phyloP scores from a whole-genome alignment of 108 stramenopile genomes.

The Skeletonema menzelii region DNA sequence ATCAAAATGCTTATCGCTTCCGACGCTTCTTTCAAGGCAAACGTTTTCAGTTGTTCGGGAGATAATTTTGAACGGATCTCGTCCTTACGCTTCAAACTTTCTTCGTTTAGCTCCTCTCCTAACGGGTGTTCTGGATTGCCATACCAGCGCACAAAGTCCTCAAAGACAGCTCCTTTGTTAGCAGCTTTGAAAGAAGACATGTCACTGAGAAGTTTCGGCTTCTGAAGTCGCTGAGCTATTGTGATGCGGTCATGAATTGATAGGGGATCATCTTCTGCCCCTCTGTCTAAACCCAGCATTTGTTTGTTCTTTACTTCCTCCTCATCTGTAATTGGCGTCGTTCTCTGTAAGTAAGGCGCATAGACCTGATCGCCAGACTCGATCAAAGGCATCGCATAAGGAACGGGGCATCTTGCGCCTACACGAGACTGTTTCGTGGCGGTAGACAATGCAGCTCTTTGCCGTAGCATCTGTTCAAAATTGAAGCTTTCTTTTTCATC shows the following conservation, averaged over 20 bases:
- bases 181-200: slow-evolving; percentile 91
- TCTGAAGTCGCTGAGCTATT: slow-evolving; percentile 71
- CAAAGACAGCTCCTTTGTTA: slow-evolving; percentile 68
- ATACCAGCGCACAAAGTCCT: slow-evolving; percentile 87
- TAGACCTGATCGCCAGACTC: slow-evolving; percentile 72
- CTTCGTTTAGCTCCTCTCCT: slow-evolving; percentile 58
- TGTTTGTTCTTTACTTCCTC: slow-evolving; percentile 64
- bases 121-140: slow-evolving; percentile 70
- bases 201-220: slow-evolving; percentile 80
- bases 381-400: slow-evolving; percentile 40
- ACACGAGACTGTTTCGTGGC: slow-evolving; percentile 37
- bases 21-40: slow-evolving; percentile 61
- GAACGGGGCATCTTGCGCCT: slow-evolving; percentile 83
- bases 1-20: slow-evolving; percentile 71
- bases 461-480: slow-evolving; percentile 38
- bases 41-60: slow-evolving; percentile 30
- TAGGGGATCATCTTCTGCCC: slow-evolving; percentile 5
- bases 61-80: slow-evolving; percentile 28
- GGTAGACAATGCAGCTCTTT: slow-evolving; percentile 11
- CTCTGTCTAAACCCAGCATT: slow-evolving; percentile 38
- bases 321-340: slow-evolving; percentile 83
- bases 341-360: slow-evolving; percentile 83
- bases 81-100: slow-evolving; percentile 14
- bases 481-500: slow-evolving; percentile 26
- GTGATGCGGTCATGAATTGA: slow-evolving; percentile 61